phyloP scores from a whole-genome alignment of 2,329 filamentous ascomycete genomes.

The Colletotrichum horii region DNA sequence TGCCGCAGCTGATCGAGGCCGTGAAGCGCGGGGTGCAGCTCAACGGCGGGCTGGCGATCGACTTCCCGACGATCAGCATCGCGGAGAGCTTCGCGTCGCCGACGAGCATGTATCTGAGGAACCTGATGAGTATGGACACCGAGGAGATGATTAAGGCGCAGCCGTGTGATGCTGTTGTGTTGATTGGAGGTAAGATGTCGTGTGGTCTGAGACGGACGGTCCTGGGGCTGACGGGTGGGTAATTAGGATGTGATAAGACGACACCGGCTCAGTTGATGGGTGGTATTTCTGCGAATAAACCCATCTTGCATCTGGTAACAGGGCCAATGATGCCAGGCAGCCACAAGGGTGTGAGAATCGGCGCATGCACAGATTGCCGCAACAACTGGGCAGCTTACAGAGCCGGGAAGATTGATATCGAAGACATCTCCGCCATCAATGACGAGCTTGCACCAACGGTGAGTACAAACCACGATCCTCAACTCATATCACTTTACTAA shows the following conservation, averaged over 20 bases:
- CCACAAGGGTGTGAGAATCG: conserved; percentile 66
- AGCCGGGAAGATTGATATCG: conserved; percentile 70
- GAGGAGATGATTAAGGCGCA: conserved; percentile 80
- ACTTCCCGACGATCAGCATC: conserved; percentile 77
- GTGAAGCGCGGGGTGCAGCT: conserved; percentile 72
- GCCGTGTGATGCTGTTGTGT: conserved; percentile 70
- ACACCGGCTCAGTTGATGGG: conserved; percentile 79
- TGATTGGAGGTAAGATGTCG: conserved; percentile 63
- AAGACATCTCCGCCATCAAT: conserved; percentile 74
- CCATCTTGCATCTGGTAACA: conserved; percentile 70
- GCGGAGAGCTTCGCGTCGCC: conserved; percentile 73
- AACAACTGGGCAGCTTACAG: conserved; percentile 76
- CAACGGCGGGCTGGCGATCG: conserved; percentile 69
- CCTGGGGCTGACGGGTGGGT: background rate
- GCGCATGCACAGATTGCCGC: conserved; percentile 77
- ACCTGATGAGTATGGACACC: conserved; percentile 81
- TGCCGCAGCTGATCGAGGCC: conserved; percentile 74
- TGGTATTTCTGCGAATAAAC: conserved; percentile 76
- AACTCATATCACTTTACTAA: background rate
- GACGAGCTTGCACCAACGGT: conserved; percentile 76
- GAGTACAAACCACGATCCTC: conserved; percentile 24
- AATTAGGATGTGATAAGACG: conserved; percentile 80
- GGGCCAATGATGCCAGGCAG: conserved; percentile 80
- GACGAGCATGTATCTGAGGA: conserved; percentile 77
- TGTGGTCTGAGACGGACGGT: too few species aligned